These are phyloP conservation scores for Pseudogymnoascus sp. DNA, from an alignment of 2,329 filamentous ascomycete species.

Conservation along the genomic window DNA sequence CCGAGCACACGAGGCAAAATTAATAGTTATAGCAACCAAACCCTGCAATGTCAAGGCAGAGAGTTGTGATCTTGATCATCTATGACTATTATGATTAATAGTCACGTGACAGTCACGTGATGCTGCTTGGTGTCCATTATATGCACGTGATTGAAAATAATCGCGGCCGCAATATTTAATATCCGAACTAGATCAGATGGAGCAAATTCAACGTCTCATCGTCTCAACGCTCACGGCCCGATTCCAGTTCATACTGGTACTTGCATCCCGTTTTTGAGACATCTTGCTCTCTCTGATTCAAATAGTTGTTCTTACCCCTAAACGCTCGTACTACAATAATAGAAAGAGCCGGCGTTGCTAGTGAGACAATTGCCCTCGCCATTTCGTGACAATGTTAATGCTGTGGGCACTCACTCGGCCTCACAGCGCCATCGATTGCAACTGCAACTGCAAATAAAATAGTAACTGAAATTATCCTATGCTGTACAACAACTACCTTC, in stretches of 20 bases:
- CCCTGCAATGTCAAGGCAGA: neutral
- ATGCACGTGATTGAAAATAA: neutral
- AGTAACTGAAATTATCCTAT: neutral
- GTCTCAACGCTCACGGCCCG: neutral
- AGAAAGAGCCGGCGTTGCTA: neutral
- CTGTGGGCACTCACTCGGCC: neutral
- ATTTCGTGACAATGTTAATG: neutral
- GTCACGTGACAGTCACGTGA: neutral
- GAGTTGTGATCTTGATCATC: neutral
- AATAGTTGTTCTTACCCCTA: neutral
- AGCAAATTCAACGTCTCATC: neutral
- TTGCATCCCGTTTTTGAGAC: neutral
- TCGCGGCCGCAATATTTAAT: neutral
- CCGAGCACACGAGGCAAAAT: neutral
- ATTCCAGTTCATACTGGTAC: neutral
- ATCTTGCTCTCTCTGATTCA: neutral
- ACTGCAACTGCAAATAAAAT: neutral
- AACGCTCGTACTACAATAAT: neutral
- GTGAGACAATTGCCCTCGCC: neutral
- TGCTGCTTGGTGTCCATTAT: too few species aligned
- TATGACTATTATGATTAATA: too few species aligned
- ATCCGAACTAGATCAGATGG: neutral
- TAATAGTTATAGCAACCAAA: neutral
- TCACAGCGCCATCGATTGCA: neutral
- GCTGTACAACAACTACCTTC: neutral